phyloP scores from a whole-genome alignment of 305 asterid species.

The Striga hermonthica region DNA sequence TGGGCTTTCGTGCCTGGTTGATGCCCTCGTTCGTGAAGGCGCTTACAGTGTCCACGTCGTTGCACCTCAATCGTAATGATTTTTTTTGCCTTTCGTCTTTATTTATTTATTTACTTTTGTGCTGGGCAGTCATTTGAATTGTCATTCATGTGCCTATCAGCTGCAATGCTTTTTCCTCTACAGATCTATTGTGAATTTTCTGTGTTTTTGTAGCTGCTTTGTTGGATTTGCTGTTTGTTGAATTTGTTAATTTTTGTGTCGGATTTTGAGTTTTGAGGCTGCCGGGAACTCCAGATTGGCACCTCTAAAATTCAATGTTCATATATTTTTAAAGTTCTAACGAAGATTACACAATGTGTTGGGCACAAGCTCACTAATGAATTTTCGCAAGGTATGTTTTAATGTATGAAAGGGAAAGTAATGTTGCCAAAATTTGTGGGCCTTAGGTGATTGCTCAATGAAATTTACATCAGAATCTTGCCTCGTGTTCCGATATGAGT shows the following conservation, averaged over 20 bases:
- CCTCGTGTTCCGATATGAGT: background rate
- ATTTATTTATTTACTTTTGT: background rate
- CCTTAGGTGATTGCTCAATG: background rate
- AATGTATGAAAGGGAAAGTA: background rate
- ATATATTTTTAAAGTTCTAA: background rate
- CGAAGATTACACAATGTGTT: background rate
- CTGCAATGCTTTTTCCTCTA: background rate
- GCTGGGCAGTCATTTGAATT: constrained; percentile 12
- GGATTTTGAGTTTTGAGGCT: background rate
- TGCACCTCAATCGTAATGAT: constrained; percentile 80
- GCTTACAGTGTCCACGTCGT: constrained; percentile 61
- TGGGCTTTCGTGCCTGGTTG: constrained; percentile 69
- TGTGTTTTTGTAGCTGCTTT: constrained; percentile 18
- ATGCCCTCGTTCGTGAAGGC: constrained; percentile 66
- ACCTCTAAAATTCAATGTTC: background rate
- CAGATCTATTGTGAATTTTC: constrained; percentile 19
- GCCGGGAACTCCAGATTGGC: background rate
- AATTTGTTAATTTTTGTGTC: constrained; percentile 7
- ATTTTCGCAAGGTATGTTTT: background rate
- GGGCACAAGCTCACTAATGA: background rate
- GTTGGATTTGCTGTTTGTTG: constrained; percentile 1
- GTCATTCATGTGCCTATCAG: constrained; percentile 3
- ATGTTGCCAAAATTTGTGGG: background rate
- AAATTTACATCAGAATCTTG: background rate
- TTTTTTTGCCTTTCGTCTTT: constrained; percentile 2